Conservation (phyloP, 768 basidiomycete genomes). For the Mycena vitilis region DNA sequence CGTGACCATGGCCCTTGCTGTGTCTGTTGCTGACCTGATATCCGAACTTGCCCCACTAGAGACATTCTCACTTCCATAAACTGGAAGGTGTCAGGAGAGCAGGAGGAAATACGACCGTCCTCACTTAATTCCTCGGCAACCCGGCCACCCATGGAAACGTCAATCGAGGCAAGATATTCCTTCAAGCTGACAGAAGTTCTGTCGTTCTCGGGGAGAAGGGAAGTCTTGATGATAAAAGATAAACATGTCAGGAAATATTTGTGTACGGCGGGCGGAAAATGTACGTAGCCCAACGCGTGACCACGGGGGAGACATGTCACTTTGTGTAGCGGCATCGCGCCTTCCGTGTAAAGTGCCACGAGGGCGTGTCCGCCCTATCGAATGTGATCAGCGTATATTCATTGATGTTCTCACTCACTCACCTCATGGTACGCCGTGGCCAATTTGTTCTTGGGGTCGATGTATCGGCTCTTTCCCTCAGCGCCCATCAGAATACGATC, state of each 20-base stretch:
- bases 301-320: constrained; percentile 98
- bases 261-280: constrained; percentile 43
- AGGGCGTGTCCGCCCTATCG: constrained; percentile 89
- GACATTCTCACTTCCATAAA: constrained; percentile 89
- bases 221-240: constrained; percentile 61
- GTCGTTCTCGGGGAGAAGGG: constrained; percentile 83
- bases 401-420: constrained; percentile 29
- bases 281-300: constrained; percentile 88
- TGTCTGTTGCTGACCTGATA: constrained; percentile 80
- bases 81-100: constrained; percentile 53
- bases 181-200: constrained; percentile 75
- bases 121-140: constrained; percentile 92
- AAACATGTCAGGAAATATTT: constrained; percentile 31
- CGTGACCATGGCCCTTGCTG: constrained; percentile 90
- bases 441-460: constrained; percentile 87
- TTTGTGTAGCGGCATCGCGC: constrained; percentile 97
- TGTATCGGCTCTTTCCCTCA: constrained; percentile 90
- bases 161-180: constrained; percentile 85
- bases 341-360: constrained; percentile 93
- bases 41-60: constrained; percentile 95
- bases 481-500: constrained; percentile 98
- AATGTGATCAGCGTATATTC: constrained; percentile 22
- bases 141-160: constrained; percentile 94
- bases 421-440: constrained; percentile 98
- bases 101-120: constrained; percentile 38